Percentiles rank a stretch among this genome's conserved stretches.
Conservation (phyloP, 1,284 basidiomycete species). For the Thecaphora frezii region DNA sequence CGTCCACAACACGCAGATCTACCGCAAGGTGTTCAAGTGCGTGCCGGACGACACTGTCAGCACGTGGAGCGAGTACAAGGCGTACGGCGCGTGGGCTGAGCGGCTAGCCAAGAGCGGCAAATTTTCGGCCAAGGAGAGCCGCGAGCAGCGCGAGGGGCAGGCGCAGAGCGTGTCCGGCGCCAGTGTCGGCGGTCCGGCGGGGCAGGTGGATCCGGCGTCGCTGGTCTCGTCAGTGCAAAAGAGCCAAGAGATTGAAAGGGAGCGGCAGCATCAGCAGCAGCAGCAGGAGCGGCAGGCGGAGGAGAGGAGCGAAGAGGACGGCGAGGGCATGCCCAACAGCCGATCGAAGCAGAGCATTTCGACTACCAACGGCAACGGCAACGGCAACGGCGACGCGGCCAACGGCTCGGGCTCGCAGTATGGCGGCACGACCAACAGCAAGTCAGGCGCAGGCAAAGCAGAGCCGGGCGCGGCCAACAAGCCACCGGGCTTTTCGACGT, state of each 20-base stretch:
- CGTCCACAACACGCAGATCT: constrained; percentile 55
- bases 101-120: constrained; percentile 34
- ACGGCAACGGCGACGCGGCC: no score
- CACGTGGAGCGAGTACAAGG: constrained; percentile 57
- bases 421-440: background rate
- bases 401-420: no score
- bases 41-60: constrained; percentile 56
- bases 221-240: no score
- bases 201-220: constrained; percentile 6
- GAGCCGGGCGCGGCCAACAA: constrained; percentile 1
- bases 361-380: no score
- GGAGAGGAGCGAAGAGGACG: background rate
- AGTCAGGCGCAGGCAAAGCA: constrained; percentile 1
- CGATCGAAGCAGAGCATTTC: background rate
- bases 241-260: no score
- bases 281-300: constrained; percentile 1
- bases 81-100: constrained; percentile 41
- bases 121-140: constrained; percentile 26
- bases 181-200: constrained; percentile 30
- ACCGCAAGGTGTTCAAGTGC: constrained; percentile 55
- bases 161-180: constrained; percentile 32
- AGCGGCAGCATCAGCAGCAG: constrained; percentile 1
- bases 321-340: background rate
- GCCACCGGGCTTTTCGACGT: constrained; percentile 28
- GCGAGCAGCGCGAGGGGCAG: constrained; percentile 19